Base-by-base conservation (phyloP, 306 rosid genomes). In the Lithocarpus polystachyus region DNA sequence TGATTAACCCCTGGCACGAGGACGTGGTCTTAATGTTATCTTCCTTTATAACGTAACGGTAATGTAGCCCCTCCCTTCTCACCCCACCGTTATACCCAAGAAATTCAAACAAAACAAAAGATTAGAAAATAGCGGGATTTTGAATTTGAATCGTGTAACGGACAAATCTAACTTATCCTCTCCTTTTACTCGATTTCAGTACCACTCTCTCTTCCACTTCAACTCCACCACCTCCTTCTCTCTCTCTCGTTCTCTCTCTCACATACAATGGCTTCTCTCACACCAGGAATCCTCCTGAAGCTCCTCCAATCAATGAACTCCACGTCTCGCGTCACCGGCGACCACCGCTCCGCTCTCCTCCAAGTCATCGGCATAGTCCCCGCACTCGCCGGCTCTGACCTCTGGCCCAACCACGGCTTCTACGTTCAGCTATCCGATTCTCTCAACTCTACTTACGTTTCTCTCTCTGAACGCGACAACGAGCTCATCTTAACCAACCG, bases 321-420 rank as follows among this genome's bases (percentile, higher is more conserved):
- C 69, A 71, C 89, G 55, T 83, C 88, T 72, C 87, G 94, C n/a
- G 99, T 95, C 71, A 95, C 98, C 70, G 98, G 99, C 15, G 99
- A 95, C 85, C 99, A 95, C 89, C 96, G 99, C 48, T 95, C 98
- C 1, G 91, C 99, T 8, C 96, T 95, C 54, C 96, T 95, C 14
- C 99, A 95, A 61, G 92, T 95, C 33, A 90, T 89, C 62, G 99
- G 99, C 2, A 95, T 95, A 33, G 96, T 95, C 23, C 99, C 99
- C 0, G 93, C 98, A 5, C 93, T 93, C 7, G 89, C 99, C 11
- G 94, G 96, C 24, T 82, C 97, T 35, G 98, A 90, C 65, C 92
- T 95, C 78, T 93, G 91, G 86, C 91, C 99, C 56, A 91, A 91
- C 81, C 93, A 91, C 5, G 99, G 98, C 22, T 95, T 93, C 87